Evolutionary conservation across 768 basidiomycete genomes (phyloP).

Genomic region (Tricholoma saponaceum): DNA sequence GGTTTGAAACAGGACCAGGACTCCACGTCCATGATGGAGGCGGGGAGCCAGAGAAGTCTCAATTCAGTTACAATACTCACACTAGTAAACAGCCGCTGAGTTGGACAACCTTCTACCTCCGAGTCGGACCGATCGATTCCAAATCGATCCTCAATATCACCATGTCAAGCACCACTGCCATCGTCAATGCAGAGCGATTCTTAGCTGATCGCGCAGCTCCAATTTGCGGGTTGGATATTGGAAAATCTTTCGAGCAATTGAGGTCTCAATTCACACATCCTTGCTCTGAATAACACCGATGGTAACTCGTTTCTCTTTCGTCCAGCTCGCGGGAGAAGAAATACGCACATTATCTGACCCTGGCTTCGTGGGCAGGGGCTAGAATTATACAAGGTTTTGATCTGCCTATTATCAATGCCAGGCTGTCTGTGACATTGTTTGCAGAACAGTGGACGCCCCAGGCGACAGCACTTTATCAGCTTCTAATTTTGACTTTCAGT

Average conservation of each 20-base stretch:
- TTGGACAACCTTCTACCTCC: too few relatives aligned
- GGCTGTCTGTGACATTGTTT: background rate
- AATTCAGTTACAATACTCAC: too few relatives aligned
- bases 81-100: too few relatives aligned
- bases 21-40: too few relatives aligned
- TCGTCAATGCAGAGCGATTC: conserved; percentile 53
- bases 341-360: conserved; percentile 68
- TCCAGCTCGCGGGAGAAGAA: conserved; percentile 68
- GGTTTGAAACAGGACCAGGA: background rate
- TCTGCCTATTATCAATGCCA: background rate
- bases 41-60: too few relatives aligned
- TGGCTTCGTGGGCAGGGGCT: conserved; percentile 82
- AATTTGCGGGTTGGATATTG: conserved; percentile 66
- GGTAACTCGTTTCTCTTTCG: conserved; percentile 1
- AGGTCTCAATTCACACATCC: conserved; percentile 36
- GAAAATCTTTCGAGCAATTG: conserved; percentile 63
- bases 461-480: conserved; percentile 63
- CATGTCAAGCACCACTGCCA: conserved; percentile 14
- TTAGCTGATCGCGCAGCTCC: conserved; percentile 76
- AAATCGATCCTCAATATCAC: background rate
- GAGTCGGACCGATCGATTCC: background rate
- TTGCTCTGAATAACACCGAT: background rate
- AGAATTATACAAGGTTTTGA: conserved; percentile 64
- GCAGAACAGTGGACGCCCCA: conserved; percentile 75
- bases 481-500: conserved; percentile 68